These are phyloP conservation scores for Rhizoclosmatium globosum DNA, from an alignment of 192 early-diverging fungal genomes.

Conservation along the genomic window DNA sequence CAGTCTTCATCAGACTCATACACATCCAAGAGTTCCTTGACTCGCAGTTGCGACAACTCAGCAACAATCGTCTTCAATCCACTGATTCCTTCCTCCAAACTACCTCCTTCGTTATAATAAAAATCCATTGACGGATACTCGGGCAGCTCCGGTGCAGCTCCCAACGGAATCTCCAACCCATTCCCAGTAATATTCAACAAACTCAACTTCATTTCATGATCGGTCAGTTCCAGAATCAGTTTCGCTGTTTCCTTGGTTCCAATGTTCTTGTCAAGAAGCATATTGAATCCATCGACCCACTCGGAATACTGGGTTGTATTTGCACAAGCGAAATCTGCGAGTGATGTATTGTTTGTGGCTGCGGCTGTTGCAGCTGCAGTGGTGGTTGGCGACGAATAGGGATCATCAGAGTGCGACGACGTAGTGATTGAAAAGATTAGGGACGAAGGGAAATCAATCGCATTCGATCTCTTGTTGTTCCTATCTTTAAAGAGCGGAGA, in stretches of 20 bases:
- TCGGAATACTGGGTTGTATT: constrained; percentile 61
- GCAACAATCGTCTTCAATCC: constrained; percentile 14
- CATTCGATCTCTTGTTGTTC: constrained; percentile 28
- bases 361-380: neutral
- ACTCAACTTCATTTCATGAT: constrained; percentile 73
- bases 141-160: constrained; percentile 29
- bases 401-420: constrained; percentile 4
- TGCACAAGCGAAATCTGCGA: constrained; percentile 67
- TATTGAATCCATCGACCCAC: constrained; percentile 80
- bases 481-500: constrained; percentile 48
- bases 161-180: constrained; percentile 49
- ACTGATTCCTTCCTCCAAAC: constrained; percentile 15
- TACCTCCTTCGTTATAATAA: constrained; percentile 21
- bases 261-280: constrained; percentile 73
- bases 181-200: constrained; percentile 74
- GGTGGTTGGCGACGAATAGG: neutral
- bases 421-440: constrained; percentile 62
- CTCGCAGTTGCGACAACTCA: neutral
- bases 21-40: constrained; percentile 28
- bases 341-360: constrained; percentile 13
- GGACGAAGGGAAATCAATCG: constrained; percentile 29
- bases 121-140: neutral
- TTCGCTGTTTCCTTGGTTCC: constrained; percentile 70
- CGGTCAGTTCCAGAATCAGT: constrained; percentile 69
- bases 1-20: constrained; percentile 25